Evolutionary conservation across 768 basidiomycete species (phyloP).

Genomic region (Tulasnella sp.): DNA sequence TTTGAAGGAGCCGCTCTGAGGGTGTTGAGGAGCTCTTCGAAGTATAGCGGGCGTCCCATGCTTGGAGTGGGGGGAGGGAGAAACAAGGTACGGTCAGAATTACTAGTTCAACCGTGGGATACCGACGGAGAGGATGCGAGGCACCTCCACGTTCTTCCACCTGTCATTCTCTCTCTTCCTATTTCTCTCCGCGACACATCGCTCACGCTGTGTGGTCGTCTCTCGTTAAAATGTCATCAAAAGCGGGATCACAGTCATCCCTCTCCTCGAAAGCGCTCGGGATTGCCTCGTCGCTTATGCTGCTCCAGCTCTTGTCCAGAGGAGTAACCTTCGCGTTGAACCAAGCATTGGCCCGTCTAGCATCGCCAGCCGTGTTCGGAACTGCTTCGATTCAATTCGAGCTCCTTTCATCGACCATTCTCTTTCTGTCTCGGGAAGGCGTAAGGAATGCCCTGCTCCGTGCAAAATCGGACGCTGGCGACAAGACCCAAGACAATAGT

Average conservation of each 20-base stretch:
- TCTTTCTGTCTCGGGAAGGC: slow-evolving; percentile 93
- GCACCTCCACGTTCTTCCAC: neutral
- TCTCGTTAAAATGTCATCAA: neutral
- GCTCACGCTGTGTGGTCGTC: neutral
- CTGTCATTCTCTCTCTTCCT: neutral
- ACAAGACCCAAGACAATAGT: slow-evolving; percentile 19
- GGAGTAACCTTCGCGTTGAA: slow-evolving; percentile 84
- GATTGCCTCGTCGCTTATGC: slow-evolving; percentile 64
- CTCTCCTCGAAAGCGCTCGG: slow-evolving; percentile 44
- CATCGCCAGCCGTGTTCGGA: slow-evolving; percentile 75
- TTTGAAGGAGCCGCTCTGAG: slow-evolving; percentile 3
- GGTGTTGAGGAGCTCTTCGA: slow-evolving; percentile 20
- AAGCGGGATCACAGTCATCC: neutral
- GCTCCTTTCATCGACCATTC: slow-evolving; percentile 78
- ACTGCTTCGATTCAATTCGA: slow-evolving; percentile 94
- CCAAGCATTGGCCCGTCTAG: slow-evolving; percentile 77
- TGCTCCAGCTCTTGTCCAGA: slow-evolving; percentile 80
- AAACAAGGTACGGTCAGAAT: slow-evolving; percentile 12
- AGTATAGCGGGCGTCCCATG: slow-evolving; percentile 23
- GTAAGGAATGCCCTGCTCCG: slow-evolving; percentile 81
- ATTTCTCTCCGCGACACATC: neutral
- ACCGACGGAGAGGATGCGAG: neutral
- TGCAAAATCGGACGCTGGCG: slow-evolving; percentile 31
- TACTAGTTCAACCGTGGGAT: slow-evolving; percentile 4
- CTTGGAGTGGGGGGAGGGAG: slow-evolving; percentile 1